Base-by-base conservation (phyloP, 2,329 filamentous ascomycete species). In the Ceratocystis lukuohia region DNA sequence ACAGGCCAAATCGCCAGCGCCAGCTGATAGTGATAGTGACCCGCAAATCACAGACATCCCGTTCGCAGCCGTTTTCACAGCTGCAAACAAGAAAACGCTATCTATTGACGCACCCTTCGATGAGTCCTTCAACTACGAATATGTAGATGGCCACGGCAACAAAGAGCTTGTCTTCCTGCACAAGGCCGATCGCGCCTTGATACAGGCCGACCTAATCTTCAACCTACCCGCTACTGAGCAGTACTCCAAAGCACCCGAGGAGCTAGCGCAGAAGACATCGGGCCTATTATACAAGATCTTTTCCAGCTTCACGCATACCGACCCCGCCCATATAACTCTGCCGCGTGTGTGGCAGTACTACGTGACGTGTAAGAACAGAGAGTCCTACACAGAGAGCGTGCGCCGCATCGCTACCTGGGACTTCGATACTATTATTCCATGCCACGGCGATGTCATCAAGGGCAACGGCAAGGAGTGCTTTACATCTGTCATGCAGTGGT, bases 131-230 rank as follows among this genome's bases (percentile, higher is more conserved):
- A 86, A 90, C 45, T 85, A 84, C 71, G 92, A 96, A 76, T 96
- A 88, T 74, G 86, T 96, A 66, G 82, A 88, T 71, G 84, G 84
- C 2, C 84, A 97, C 75, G 77, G 80, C 37, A 96, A 95, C 78
- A 88, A 89, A 73, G 94, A 99, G 76, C 78, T 97, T 37, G 91
- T 94, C 30, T 91, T 97, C 76, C 78, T 87, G 72, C 91, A 96
- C 80, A 87, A 86, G 74, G 91, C 89, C 0, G 86, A 89, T 12
- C 79, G 80, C 66, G 88, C 91, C 0, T 77, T 99, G 57, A 92
- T 99, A 73, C 79, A 96, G 77, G 94, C 91, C 5, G 94, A 99
- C 75, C 76, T 97, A 53, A 74, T 97, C 70, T 97, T 97, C 81
- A 97, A 96, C 75, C 77, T 96, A 44, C 94, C 94, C 0, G 84